Base-by-base conservation (phyloP, 2,329 filamentous ascomycete genomes). In the Aaosphaeria pasadenensis region DNA sequence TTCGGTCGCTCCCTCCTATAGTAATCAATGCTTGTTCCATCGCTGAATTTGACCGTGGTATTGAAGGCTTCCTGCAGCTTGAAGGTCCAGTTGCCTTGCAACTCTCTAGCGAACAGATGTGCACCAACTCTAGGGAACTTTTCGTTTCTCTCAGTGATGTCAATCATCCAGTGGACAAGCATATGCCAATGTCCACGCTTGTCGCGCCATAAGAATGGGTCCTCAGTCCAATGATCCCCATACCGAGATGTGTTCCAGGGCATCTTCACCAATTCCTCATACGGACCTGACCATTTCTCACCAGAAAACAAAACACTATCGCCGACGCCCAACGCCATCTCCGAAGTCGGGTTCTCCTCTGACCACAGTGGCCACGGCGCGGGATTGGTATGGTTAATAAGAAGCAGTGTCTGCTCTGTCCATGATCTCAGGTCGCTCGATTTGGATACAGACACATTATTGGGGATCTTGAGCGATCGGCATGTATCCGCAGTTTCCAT, bases 1-100 rank as follows among this genome's bases (percentile, higher is more conserved):
- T 78, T 77, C 0, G 77, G 75, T 2, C 77, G 60, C 52, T 79
- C 77, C 9, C 77, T 58, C 2, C 77, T 65, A 44, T 74, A 73
- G 33, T 72, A 75, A 4, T 68, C 61, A 39, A 66, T 62, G 28
- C 50, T 58, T 0, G 61, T 62, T 0, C 76, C 76, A 52, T 79
- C 76, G 0, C 69, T 71, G 44, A 73, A 75, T 1, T 6, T 24
- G 6, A 61, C 57, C 3, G 50, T 55, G 30, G 57, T 67, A 45
- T 63, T 70, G 24, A 64, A 64, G 29, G 62, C 55, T 30, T 63
- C 62, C 4, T 61, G 47, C 17, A 55, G 44, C 36, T 67, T 64
- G 44, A 66, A 71, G 7, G 55, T 60, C 67, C 69, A 71, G 4
- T 57, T 49, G 2, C 65, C 64, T 5, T 49, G 44, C 46, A 66